A percentile compares a stretch with the other conserved stretches of the same genome.
Conservation (phyloP, 257 asterid species). For the Solanum boliviense region DNA sequence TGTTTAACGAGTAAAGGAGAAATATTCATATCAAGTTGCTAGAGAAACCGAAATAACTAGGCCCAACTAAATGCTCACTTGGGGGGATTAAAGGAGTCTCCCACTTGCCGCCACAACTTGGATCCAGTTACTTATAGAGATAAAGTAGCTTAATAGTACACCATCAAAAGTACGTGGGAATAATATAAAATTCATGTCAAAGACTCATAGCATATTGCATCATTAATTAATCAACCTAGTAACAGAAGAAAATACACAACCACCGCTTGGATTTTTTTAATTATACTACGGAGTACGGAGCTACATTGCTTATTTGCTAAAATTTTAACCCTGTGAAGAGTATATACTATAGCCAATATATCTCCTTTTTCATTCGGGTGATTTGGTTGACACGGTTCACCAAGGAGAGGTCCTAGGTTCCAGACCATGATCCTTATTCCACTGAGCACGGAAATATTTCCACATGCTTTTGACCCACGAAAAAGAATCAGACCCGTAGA, state of each 20-base stretch:
- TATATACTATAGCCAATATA: too few relatives aligned
- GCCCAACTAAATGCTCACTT: slow-evolving; percentile 38
- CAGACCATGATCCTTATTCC: too few relatives aligned
- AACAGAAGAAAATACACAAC: background rate
- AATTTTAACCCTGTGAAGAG: too few relatives aligned
- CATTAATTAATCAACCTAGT: background rate
- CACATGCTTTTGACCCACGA: too few relatives aligned
- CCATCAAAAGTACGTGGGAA: background rate
- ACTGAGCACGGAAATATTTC: too few relatives aligned
- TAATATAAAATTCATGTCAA: background rate
- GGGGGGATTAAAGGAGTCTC: slow-evolving; percentile 92
- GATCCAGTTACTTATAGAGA: slow-evolving; percentile 59
- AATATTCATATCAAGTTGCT: background rate
- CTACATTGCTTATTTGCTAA: background rate
- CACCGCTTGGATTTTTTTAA: background rate
- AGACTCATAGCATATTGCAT: background rate
- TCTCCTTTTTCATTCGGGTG: too few relatives aligned
- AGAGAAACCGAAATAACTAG: background rate
- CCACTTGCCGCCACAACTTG: slow-evolving; percentile 91
- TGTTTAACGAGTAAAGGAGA: background rate
- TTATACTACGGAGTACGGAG: background rate
- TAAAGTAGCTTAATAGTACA: background rate
- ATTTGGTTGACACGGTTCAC: too few relatives aligned
- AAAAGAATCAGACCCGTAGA: too few relatives aligned
- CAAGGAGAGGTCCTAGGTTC: too few relatives aligned